These are phyloP conservation scores for Leucosporidium scottii DNA, from an alignment of 768 basidiomycete species.

Conservation along the genomic window DNA sequence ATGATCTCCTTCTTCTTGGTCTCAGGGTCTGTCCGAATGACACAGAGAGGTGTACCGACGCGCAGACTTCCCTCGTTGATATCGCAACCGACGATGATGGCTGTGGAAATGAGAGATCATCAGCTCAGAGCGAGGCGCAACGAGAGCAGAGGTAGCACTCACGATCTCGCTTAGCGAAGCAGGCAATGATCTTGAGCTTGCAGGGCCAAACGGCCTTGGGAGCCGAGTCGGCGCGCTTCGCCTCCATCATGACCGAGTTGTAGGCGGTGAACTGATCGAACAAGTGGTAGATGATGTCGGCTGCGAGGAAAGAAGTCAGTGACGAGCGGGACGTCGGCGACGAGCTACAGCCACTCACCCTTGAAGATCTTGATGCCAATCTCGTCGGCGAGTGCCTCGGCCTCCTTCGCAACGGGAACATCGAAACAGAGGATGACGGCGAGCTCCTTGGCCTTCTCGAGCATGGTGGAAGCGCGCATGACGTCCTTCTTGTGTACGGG, in stretches of 20 bases:
- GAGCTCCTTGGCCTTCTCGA: constrained; percentile 91
- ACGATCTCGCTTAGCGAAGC: constrained; percentile 88
- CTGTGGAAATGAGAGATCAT: not conserved
- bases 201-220: constrained; percentile 97
- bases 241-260: constrained; percentile 82
- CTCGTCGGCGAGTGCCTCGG: constrained; percentile 82
- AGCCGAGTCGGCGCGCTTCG: constrained; percentile 83
- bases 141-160: not conserved
- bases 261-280: constrained; percentile 95
- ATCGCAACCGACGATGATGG: constrained; percentile 89
- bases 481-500: constrained; percentile 93
- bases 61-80: constrained; percentile 86
- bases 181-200: constrained; percentile 82
- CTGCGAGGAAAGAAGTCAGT: constrained; percentile 46
- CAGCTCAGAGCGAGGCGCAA: not conserved
- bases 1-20: constrained; percentile 88
- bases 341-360: constrained; percentile 49
- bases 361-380: constrained; percentile 91
- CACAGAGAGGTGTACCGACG: constrained; percentile 88
- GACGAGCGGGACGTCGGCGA: not conserved
- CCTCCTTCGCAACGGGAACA: constrained; percentile 86
- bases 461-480: constrained; percentile 84
- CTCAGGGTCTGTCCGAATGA: constrained; percentile 79
- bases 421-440: constrained; percentile 96
- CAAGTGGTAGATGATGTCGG: constrained; percentile 96